Conservation (phyloP, 2,329 filamentous ascomycete genomes). For the Pseudogymnoascus sp. region DNA sequence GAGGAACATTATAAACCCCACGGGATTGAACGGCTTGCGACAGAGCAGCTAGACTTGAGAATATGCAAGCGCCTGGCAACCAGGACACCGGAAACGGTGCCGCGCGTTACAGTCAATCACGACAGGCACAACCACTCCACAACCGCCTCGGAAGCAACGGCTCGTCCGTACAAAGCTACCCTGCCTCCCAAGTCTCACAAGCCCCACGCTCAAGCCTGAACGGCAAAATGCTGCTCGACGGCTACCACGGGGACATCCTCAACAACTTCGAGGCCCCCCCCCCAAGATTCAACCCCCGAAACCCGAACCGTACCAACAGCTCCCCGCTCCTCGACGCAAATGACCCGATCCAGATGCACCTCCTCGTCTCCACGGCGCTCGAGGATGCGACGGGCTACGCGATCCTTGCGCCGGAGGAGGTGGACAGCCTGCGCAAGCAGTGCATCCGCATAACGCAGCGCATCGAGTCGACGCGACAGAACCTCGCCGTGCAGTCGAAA, state of each 20-base stretch:
- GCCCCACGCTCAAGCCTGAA: conserved; percentile 18
- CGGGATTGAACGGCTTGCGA: not conserved
- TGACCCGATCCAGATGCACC: conserved; percentile 75
- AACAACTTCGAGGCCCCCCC: conserved; percentile 46
- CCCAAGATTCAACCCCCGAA: conserved; percentile 51
- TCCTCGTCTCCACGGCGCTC: conserved; percentile 88
- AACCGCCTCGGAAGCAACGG: not conserved
- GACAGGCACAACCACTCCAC: not conserved
- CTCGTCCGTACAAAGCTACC: not conserved
- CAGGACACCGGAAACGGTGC: not conserved
- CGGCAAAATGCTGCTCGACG: conserved; percentile 46
- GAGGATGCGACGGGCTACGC: conserved; percentile 79
- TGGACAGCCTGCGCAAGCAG: conserved; percentile 87
- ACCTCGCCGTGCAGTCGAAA: conserved; percentile 83
- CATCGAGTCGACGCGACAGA: conserved; percentile 74
- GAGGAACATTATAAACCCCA: not conserved
- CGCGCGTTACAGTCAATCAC: not conserved
- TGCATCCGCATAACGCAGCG: conserved; percentile 61
- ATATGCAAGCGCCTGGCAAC: not conserved
- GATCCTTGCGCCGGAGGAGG: conserved; percentile 82
- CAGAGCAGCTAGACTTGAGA: not conserved
- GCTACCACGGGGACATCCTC: conserved; percentile 48
- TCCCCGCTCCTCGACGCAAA: conserved; percentile 52
- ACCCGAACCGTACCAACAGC: conserved; percentile 43
- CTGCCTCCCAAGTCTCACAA: not conserved